Evolutionary conservation across 2,329 filamentous ascomycete genomes (phyloP).

Genomic region (Drechmeria coniospora): DNA sequence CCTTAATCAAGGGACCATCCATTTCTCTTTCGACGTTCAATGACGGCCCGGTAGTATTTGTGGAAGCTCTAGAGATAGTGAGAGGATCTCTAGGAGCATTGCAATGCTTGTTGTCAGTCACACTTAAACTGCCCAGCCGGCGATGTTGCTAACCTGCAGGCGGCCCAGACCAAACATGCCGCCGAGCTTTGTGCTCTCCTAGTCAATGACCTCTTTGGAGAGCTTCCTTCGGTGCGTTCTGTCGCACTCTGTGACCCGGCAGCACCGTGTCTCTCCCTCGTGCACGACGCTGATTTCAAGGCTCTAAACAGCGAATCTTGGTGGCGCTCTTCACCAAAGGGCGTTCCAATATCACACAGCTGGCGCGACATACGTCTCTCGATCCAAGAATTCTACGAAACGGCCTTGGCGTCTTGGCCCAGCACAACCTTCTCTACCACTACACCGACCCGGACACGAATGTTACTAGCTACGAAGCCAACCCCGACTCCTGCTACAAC

Average conservation of each 20-base stretch:
- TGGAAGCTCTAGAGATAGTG: conserved; percentile 64
- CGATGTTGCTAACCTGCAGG: conserved; percentile 9
- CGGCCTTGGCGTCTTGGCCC: conserved; percentile 70
- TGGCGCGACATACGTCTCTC: conserved; percentile 59
- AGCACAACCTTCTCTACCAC: conserved; percentile 75
- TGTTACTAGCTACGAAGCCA: conserved; percentile 68
- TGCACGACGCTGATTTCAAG: conserved; percentile 14
- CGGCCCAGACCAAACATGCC: conserved; percentile 50
- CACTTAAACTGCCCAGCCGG: conserved; percentile 5
- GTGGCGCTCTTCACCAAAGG: conserved; percentile 63
- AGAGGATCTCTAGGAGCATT: conserved; percentile 62
- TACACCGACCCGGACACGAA: conserved; percentile 46
- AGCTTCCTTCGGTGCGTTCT: conserved; percentile 65
- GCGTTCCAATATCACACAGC: conserved; percentile 53
- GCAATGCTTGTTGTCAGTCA: conserved; percentile 37
- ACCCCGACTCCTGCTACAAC: conserved; percentile 65
- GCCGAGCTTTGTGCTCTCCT: conserved; percentile 83
- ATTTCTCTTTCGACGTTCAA: conserved; percentile 22
- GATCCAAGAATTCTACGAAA: conserved; percentile 62
- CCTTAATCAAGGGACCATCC: too few relatives aligned
- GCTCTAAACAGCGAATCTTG: conserved; percentile 59
- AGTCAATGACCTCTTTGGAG: conserved; percentile 78
- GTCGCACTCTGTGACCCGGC: conserved; percentile 1
- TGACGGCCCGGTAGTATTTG: conserved; percentile 53
- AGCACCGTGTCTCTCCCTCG: too few relatives aligned